Evolutionary conservation across 2,329 filamentous ascomycete species (phyloP).

Genomic region (Fusarium setosum): DNA sequence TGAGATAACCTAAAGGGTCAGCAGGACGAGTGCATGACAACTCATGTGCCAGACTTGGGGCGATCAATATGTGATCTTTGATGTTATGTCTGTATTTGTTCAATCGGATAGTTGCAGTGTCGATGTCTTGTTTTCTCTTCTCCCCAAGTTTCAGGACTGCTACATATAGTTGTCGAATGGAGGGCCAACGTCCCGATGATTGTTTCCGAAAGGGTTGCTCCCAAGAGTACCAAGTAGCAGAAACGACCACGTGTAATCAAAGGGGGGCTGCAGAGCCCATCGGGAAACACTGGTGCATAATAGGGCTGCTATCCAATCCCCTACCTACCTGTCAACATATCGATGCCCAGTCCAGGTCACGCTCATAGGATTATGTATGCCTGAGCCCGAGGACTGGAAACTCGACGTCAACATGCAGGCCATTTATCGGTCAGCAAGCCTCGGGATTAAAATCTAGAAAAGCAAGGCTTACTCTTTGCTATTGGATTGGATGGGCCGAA

Average conservation of each 20-base stretch:
- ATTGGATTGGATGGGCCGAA: constrained; percentile 16
- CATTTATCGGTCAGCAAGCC: not conserved
- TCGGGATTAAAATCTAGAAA: not conserved
- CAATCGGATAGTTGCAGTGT: too few species aligned
- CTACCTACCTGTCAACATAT: constrained; percentile 31
- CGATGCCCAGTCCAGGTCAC: constrained; percentile 32
- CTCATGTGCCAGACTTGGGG: too few species aligned
- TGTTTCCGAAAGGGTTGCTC: not conserved
- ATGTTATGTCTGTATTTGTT: too few species aligned
- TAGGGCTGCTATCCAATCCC: constrained; percentile 25
- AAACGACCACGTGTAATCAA: constrained; percentile 24
- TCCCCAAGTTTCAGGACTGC: too few species aligned
- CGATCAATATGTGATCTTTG: too few species aligned
- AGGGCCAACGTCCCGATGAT: constrained; percentile 6
- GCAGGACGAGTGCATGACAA: too few species aligned
- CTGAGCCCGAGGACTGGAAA: constrained; percentile 8
- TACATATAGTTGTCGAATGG: too few species aligned
- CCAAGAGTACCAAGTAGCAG: constrained; percentile 2
- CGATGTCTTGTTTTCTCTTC: too few species aligned
- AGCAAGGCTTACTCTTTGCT: constrained; percentile 30
- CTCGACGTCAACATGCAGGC: constrained; percentile 22
- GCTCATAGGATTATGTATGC: constrained; percentile 17
- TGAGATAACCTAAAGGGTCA: too few species aligned
- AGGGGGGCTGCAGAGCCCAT: too few species aligned
- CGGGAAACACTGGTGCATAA: constrained; percentile 23